Conservation (phyloP, 140 eudicot species). For the Senecio squalidus region DNA sequence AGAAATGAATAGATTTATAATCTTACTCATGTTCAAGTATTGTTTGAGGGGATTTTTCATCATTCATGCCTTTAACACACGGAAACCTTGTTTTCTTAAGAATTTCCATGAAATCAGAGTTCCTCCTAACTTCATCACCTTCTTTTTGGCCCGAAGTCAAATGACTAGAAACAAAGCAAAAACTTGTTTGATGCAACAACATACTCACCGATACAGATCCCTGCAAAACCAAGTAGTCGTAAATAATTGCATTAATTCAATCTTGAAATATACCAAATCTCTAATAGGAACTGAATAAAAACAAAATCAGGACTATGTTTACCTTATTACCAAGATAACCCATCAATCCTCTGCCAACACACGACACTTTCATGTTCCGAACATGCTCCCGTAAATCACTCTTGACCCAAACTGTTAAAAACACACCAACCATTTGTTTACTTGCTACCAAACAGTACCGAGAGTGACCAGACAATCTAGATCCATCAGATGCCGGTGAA, state of each 20-base stretch:
- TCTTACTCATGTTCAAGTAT: slow-evolving; percentile 86
- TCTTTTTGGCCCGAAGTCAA: slow-evolving; percentile 93
- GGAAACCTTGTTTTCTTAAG: slow-evolving; percentile 87
- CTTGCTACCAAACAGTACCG: slow-evolving; percentile 69
- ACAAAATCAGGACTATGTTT: not conserved
- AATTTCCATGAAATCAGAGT: slow-evolving; percentile 89
- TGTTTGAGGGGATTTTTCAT: slow-evolving; percentile 78
- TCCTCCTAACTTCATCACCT: slow-evolving; percentile 80
- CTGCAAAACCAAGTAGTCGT: slow-evolving; percentile 42
- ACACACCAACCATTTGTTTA: slow-evolving; percentile 94
- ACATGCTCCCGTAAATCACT: slow-evolving; percentile 77
- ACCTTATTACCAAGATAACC: slow-evolving; percentile 98
- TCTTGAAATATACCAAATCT: too few species aligned
- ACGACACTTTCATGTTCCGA: slow-evolving; percentile 70
- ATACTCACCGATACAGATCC: slow-evolving; percentile 92
- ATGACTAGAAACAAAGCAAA: slow-evolving; percentile 88
- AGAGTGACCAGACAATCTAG: slow-evolving; percentile 23
- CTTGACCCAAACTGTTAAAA: slow-evolving; percentile 76
- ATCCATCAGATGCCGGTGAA: slow-evolving; percentile 47
- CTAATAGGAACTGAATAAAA: too few species aligned
- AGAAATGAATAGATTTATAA: too few species aligned
- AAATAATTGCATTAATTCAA: too few species aligned
- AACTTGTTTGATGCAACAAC: slow-evolving; percentile 86
- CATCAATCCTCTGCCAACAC: slow-evolving; percentile 98
- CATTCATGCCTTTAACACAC: slow-evolving; percentile 42